These are phyloP conservation scores for Inga laurina DNA, from an alignment of 306 rosid genomes.

Conservation along the genomic window DNA sequence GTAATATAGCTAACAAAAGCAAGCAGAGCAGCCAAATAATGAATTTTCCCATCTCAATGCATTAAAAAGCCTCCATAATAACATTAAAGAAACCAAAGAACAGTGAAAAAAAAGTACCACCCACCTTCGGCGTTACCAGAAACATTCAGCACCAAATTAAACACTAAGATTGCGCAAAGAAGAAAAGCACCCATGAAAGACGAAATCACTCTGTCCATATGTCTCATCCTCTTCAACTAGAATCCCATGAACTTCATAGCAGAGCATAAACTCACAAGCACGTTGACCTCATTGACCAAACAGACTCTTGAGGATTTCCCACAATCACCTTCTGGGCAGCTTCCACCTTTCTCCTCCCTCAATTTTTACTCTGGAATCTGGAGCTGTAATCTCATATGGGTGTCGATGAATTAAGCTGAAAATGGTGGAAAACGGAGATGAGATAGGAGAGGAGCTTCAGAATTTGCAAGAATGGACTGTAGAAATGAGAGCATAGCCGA, in stretches of 20 bases:
- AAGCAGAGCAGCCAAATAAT: neutral
- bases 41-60: neutral
- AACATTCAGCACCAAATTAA: slow-evolving; percentile 26
- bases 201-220: slow-evolving; percentile 31
- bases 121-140: slow-evolving; percentile 39
- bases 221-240: slow-evolving; percentile 13
- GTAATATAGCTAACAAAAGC: neutral
- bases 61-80: neutral
- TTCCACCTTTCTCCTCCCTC: neutral
- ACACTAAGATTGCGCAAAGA: slow-evolving; percentile 13
- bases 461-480: slow-evolving; percentile 1
- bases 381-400: slow-evolving; percentile 3
- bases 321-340: neutral
- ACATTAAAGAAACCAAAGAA: neutral
- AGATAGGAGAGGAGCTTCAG: neutral
- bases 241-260: slow-evolving; percentile 19
- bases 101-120: slow-evolving; percentile 7
- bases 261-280: slow-evolving; percentile 15
- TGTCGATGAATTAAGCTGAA: neutral
- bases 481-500: neutral
- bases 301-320: neutral
- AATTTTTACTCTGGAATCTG: neutral
- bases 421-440: neutral
- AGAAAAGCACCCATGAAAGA: slow-evolving; percentile 15
- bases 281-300: slow-evolving; percentile 29